A percentile compares a stretch with the other conserved stretches of the same genome.
These are phyloP conservation scores for Microascus cirrosus DNA, from an alignment of 2,329 filamentous ascomycete species.

Conservation along the genomic window DNA sequence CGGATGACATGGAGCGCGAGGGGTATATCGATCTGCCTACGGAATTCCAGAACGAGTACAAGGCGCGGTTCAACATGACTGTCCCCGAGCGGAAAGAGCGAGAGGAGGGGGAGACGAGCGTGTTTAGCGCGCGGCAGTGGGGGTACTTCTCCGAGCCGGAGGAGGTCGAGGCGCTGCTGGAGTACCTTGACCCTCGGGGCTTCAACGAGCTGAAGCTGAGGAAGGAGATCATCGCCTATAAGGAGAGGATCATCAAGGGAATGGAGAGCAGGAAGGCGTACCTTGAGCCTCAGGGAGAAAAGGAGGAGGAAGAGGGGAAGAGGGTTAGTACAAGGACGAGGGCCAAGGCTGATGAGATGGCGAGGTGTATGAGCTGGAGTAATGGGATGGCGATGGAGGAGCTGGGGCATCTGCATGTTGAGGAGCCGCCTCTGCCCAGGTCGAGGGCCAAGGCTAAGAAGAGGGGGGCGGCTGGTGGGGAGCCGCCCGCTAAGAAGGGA, in stretches of 20 bases:
- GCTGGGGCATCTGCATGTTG: constrained; percentile 44
- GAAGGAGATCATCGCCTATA: constrained; percentile 73
- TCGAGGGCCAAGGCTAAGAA: constrained; percentile 40
- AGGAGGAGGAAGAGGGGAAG: constrained; percentile 23
- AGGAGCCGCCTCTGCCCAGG: constrained; percentile 39
- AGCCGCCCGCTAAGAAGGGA: constrained; percentile 13
- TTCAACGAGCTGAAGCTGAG: constrained; percentile 76
- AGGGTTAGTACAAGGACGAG: constrained; percentile 34
- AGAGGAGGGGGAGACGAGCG: constrained; percentile 75
- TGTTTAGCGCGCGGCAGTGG: constrained; percentile 74
- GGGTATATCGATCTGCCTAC: constrained; percentile 73
- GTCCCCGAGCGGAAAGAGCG: constrained; percentile 72
- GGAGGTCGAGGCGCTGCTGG: constrained; percentile 66
- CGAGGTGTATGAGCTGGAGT: constrained; percentile 40
- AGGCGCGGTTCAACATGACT: constrained; percentile 66
- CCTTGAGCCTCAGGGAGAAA: constrained; percentile 26
- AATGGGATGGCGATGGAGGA: constrained; percentile 48
- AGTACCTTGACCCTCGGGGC: constrained; percentile 82
- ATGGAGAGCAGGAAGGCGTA: constrained; percentile 76
- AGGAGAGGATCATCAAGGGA: constrained; percentile 62
- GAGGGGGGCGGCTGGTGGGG: constrained; percentile 26
- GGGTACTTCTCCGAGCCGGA: constrained; percentile 79
- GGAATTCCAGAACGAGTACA: constrained; percentile 65
- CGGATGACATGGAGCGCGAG: constrained; percentile 74
- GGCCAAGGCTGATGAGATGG: constrained; percentile 30